Conservation (phyloP, 164 flowering plant genomes). For the grape (Vitis vinifera) region DNA sequence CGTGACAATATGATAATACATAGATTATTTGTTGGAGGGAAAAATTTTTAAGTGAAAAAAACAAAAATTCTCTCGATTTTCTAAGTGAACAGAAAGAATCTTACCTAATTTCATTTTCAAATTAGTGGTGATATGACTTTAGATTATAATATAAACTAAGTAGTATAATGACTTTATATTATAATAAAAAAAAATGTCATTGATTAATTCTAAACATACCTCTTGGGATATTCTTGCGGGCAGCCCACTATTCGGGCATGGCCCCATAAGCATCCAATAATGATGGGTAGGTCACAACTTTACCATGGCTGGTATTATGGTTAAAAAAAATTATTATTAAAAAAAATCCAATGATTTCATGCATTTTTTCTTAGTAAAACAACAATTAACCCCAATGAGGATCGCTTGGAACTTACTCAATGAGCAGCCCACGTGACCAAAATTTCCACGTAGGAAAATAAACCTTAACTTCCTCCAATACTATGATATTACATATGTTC, state of each 20-base stretch:
- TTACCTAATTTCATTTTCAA: slow-evolving; percentile 15
- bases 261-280: too few species aligned
- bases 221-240: too few species aligned
- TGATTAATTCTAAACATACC: too few species aligned
- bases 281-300: too few species aligned
- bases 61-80: slow-evolving; percentile 21
- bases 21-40: neutral
- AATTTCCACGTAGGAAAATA: neutral
- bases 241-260: too few species aligned
- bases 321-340: too few species aligned
- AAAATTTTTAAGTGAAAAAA: slow-evolving; percentile 4
- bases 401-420: neutral
- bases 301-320: too few species aligned
- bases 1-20: neutral
- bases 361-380: too few species aligned
- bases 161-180: neutral
- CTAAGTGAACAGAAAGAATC: slow-evolving; percentile 15
- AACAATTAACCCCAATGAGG: too few species aligned
- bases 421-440: slow-evolving; percentile 14
- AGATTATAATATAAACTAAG: neutral
- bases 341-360: too few species aligned
- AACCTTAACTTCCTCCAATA: too few species aligned
- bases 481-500: too few species aligned
- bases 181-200: neutral
- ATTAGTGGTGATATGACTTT: slow-evolving; percentile 6